These are phyloP conservation scores for Dictyostelium purpureum DNA, from an alignment of 78 protist genomes.

Conservation along the genomic window DNA sequence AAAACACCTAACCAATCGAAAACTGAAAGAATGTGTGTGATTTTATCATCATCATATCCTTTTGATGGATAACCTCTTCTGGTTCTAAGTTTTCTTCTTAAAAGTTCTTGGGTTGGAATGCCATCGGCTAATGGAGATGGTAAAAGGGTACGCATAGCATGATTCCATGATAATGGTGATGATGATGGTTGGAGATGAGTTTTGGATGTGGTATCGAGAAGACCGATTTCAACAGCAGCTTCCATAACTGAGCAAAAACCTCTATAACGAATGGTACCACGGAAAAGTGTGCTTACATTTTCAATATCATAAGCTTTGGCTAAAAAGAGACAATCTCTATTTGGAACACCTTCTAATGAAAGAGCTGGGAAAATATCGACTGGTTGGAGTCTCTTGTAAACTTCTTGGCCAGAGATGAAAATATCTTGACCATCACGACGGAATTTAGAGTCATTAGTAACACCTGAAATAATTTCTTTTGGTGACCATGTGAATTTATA, in stretches of 20 bases:
- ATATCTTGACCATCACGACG: constrained; percentile 81
- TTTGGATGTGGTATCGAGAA: constrained; percentile 11
- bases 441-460: constrained; percentile 44
- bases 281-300: constrained; percentile 59
- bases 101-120: constrained; percentile 60
- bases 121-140: constrained; percentile 10
- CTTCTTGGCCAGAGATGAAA: constrained; percentile 55
- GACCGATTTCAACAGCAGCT: constrained; percentile 74
- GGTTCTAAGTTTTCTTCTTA: constrained; percentile 61
- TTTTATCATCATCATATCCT: constrained; percentile 80
- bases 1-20: constrained; percentile 68
- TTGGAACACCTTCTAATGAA: constrained; percentile 78
- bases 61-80: constrained; percentile 72
- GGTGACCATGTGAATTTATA: constrained; percentile 95
- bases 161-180: constrained; percentile 60
- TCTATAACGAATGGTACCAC: constrained; percentile 81
- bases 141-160: constrained; percentile 21
- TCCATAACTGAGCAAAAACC: constrained; percentile 79
- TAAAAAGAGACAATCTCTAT: constrained; percentile 42
- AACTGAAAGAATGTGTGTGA: constrained; percentile 22
- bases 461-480: constrained; percentile 84
- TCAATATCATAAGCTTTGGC: constrained; percentile 37
- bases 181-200: not conserved
- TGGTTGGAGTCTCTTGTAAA: constrained; percentile 59
- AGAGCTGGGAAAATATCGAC: constrained; percentile 81